These are phyloP conservation scores for Fragaria vesca DNA, from an alignment of 306 rosid species.

Conservation along the genomic window DNA sequence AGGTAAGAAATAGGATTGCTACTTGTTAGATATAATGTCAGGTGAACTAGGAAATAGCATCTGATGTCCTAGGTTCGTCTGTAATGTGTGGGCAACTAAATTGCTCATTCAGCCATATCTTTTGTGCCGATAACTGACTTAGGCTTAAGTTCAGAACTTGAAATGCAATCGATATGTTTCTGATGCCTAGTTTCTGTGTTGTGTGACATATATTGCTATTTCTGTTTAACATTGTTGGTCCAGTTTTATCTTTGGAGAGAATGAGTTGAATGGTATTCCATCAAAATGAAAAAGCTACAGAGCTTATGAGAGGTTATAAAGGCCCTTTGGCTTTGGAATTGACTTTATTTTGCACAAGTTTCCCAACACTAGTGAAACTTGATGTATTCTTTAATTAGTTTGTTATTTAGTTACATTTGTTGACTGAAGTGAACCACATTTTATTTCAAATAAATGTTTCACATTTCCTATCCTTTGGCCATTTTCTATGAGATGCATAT, in stretches of 20 bases:
- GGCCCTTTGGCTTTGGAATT: neutral
- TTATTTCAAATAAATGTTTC: no score
- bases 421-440: no score
- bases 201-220: neutral
- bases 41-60: neutral
- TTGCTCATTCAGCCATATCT: neutral
- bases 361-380: neutral
- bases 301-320: no score
- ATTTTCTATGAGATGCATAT: no score
- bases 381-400: neutral
- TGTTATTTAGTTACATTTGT: no score
- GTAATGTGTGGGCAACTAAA: neutral
- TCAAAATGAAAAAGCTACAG: no score
- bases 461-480: no score
- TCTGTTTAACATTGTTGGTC: neutral
- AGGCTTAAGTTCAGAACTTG: neutral
- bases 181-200: neutral
- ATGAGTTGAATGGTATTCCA: neutral
- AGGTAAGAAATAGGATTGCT: no score
- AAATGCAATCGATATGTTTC: neutral
- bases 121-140: neutral
- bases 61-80: neutral
- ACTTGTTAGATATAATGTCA: no score
- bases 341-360: neutral
- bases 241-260: no score